Base-by-base conservation (phyloP, 768 basidiomycete genomes). In the Pisolithus tinctorius region DNA sequence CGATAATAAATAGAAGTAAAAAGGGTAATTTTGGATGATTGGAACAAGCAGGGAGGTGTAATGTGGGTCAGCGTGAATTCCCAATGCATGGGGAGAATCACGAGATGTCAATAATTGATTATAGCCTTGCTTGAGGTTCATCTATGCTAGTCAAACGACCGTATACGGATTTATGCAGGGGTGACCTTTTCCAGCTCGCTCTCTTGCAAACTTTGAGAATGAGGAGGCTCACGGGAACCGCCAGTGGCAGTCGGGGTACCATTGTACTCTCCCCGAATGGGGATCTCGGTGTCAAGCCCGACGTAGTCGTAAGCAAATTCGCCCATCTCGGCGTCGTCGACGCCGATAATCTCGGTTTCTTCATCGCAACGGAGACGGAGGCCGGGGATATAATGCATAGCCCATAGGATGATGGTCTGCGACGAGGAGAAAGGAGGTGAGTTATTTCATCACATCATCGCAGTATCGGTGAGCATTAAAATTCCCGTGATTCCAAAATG, bases 251-350 rank as follows among this genome's bases (percentile, higher is more conserved):
- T 26, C 59, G 60, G 25, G 55, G 57, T 60, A 11, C 17, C n/a
- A 44, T 64, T 60, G 58, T 69, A 67, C 47, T 66, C 63, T 53
- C 64, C 61, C 29, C 61, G 62, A 1, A 64, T 65, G 1, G 63
- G 50, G 23, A 80, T 64, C 56, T 79, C 78, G 6, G 71, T 62
- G 38, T 89, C 88, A 46, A 89, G 64, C 10, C 84, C 86, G 30
- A 92, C 88, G 55, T 89, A 93, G 68, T 93, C 88, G 60, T 90
- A 91, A 2, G 88, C 85, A 55, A 82, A 92, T 70, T 94, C 92
- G 56, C 91, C 93, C 78, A 92, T 84, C 72, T 93, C 86, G 1
- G 82, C 77, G 60, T 92, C 88, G 69, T 97, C 94, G 58, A 95
- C 83, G 51, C 94, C 93, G 44, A 95, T 71, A 38, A 85, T 80